A percentile compares a stretch with the other conserved stretches of the same genome.
These are phyloP conservation scores for Xylaria telfairii DNA, from an alignment of 495 filamentous ascomycete species.

Conservation along the genomic window DNA sequence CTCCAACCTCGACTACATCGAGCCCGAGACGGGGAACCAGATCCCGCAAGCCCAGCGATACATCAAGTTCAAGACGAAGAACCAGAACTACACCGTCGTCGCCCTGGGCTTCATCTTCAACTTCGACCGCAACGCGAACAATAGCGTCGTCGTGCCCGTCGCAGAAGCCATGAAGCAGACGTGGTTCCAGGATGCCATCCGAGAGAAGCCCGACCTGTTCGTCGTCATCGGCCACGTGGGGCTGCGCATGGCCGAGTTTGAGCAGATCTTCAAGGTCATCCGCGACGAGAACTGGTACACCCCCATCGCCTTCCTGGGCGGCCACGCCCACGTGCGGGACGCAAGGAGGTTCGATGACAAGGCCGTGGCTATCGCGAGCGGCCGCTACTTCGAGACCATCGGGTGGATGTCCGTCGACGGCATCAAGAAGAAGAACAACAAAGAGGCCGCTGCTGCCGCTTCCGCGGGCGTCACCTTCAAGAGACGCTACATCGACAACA, in stretches of 20 bases:
- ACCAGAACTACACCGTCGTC: conserved; percentile 79
- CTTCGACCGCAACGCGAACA: conserved; percentile 87
- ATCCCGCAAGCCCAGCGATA: conserved; percentile 82
- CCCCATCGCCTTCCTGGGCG: conserved; percentile 93
- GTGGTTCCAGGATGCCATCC: conserved; percentile 90
- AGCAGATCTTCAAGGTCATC: conserved; percentile 78
- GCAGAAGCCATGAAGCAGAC: conserved; percentile 76
- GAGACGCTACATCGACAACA: conserved; percentile 93
- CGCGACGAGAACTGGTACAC: conserved; percentile 75
- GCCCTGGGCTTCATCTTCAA: conserved; percentile 95
- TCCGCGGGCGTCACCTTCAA: conserved; percentile 62
- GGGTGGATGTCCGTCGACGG: conserved; percentile 91
- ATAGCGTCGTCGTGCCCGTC: conserved; percentile 82
- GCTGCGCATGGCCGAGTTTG: conserved; percentile 77
- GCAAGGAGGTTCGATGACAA: conserved; percentile 80
- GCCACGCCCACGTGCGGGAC: conserved; percentile 90
- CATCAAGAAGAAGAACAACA: conserved; percentile 50
- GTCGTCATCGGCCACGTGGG: conserved; percentile 87
- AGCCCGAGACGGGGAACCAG: conserved; percentile 68
- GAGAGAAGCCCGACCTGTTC: conserved; percentile 86
- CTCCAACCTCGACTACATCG: conserved; percentile 90
- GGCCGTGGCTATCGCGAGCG: conserved; percentile 83
- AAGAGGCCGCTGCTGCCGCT: conserved; percentile 15
- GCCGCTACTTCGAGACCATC: conserved; percentile 98
- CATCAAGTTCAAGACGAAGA: conserved; percentile 87